Evolutionary conservation across 306 rosid genomes (phyloP).

Genomic region (Boehmeria nivea): DNA sequence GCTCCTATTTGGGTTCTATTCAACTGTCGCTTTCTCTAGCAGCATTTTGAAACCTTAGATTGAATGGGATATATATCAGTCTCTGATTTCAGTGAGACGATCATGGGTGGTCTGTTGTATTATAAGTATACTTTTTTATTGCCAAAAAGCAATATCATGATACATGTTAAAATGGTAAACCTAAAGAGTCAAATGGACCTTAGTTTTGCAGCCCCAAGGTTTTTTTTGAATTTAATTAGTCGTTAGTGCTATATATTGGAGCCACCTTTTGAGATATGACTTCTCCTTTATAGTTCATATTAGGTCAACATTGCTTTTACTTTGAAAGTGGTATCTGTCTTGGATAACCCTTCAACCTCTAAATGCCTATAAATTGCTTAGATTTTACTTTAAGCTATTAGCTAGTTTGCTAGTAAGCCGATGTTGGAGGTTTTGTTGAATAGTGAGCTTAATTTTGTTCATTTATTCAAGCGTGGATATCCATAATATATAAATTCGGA

Average conservation of each 20-base stretch:
- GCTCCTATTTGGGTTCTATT: not conserved
- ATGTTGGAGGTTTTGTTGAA: too few relatives aligned
- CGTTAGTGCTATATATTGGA: slow-evolving; percentile 3
- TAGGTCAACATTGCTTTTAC: slow-evolving; percentile 12
- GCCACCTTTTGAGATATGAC: not conserved
- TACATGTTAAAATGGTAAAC: not conserved
- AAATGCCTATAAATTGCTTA: too few relatives aligned
- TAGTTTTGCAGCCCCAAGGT: slow-evolving; percentile 6
- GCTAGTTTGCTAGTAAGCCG: too few relatives aligned
- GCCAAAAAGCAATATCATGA: not conserved
- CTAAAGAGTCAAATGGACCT: slow-evolving; percentile 12
- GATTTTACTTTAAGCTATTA: too few relatives aligned
- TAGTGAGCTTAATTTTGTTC: too few relatives aligned
- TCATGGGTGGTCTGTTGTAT: not conserved
- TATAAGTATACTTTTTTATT: not conserved
- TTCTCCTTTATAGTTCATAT: not conserved
- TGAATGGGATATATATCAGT: not conserved
- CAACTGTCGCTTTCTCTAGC: not conserved
- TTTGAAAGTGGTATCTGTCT: slow-evolving; percentile 7
- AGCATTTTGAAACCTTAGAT: not conserved
- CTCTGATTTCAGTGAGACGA: not conserved
- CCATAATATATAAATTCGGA: too few relatives aligned
- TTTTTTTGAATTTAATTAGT: not conserved
- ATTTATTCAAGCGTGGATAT: too few relatives aligned
- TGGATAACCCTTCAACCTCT: not conserved